phyloP scores from a whole-genome alignment of 352 stramenopile species.

The Phytophthora ramorum region DNA sequence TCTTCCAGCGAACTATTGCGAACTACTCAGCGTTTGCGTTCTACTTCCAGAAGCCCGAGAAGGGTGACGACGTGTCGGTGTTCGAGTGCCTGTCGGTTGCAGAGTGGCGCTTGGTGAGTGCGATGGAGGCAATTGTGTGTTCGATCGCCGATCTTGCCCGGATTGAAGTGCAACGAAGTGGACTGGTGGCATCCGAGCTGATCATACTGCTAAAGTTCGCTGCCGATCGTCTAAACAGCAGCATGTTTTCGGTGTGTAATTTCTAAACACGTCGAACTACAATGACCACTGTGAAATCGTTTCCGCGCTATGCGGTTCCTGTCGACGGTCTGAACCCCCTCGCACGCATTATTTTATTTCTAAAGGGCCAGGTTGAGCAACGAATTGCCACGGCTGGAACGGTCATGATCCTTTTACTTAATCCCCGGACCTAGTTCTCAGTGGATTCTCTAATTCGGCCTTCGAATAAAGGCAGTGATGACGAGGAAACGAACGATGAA shows the following conservation, averaged over 20 bases:
- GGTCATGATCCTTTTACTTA: conserved; percentile 4
- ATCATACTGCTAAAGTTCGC: conserved; percentile 13
- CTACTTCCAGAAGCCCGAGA: conserved; percentile 10
- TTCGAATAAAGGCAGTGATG: too few relatives aligned
- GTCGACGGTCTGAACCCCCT: background rate
- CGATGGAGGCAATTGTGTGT: conserved; percentile 9
- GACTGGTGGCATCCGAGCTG: conserved; percentile 7
- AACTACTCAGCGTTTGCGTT: conserved; percentile 3
- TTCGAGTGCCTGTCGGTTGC: background rate
- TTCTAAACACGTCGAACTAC: background rate
- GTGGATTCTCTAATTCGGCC: background rate
- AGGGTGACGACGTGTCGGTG: conserved; percentile 1
- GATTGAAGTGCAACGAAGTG: conserved; percentile 13
- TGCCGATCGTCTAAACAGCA: background rate
- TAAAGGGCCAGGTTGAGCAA: conserved; percentile 2
- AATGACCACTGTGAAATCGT: background rate
- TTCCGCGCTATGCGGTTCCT: background rate
- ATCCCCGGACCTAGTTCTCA: conserved; percentile 7
- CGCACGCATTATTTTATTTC: background rate
- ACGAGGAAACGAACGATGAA: background rate
- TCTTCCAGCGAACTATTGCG: background rate
- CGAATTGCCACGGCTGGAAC: background rate
- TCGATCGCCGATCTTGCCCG: conserved; percentile 7
- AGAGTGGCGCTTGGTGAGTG: conserved; percentile 7
- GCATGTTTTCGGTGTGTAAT: background rate